Evolutionary conservation across 2,329 filamentous ascomycete genomes (phyloP), one percentile per base, ranked within the genome.

Genomic region (Cordyceps cicadae): DNA sequence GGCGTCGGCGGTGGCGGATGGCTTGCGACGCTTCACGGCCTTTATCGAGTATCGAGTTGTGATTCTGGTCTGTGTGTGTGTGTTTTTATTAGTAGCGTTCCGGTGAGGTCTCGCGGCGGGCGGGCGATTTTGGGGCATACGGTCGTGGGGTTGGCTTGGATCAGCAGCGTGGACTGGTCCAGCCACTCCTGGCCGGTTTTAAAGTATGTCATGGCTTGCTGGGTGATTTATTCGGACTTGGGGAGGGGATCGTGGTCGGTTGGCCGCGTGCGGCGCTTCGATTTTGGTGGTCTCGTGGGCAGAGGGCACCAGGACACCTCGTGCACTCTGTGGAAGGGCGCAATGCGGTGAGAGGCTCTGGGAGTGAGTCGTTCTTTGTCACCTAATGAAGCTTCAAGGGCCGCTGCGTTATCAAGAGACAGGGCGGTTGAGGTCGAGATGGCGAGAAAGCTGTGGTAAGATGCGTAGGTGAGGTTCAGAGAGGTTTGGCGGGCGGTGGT

Each of bases 151-250:
- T 90, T 87, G 60, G 94, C 93, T 76, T 94, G 85, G 59, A 99
- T 80, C 62, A 99, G 86, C 63, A 92, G 85, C 19, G 86, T 80
- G 15, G 93, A 96, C 75, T 97, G 89, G 68, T 88, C 86, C 66
- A 97, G 89, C 89, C 92, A 99, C 77, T 92, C 88, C 75, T 96
- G 87, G 74, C 89, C 89, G 62, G 90, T 92, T 56, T 82, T 78
- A 72, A 96, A 86, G 72, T 95, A 86, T 72, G 89, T 87, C 92
- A 96, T 96, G 39, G 7, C 61, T 49, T 63, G 24, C 26, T 26
- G 12, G 21, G 58, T 45, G 58, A 34, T 19, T 3, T 49, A 48
- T 58, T 34, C 49, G 11, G 21, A n/a, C 37, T n/a, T 54, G 37
- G 32, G 14, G 32, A 9, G 37, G 24, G 14, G 32, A 11, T 58